Evolutionary conservation across 352 stramenopile genomes (phyloP).

Genomic region (Globisporangium irregulare): DNA sequence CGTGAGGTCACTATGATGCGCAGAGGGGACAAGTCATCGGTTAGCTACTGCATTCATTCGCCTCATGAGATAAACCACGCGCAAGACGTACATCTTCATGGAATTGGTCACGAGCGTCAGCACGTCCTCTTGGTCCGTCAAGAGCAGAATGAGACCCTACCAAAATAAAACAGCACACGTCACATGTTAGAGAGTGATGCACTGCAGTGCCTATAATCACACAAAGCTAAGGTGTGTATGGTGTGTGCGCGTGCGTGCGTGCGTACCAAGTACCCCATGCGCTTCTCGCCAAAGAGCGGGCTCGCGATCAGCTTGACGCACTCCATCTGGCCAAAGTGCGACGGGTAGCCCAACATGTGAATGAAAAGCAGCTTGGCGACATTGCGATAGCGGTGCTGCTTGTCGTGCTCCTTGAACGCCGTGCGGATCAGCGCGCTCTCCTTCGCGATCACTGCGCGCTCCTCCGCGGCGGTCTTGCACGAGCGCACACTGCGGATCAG

Average conservation of each 20-base stretch:
- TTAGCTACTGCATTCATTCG: background rate
- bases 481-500: constrained; percentile 97
- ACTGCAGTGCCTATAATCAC: background rate
- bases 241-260: background rate
- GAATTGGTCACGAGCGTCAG: constrained; percentile 99
- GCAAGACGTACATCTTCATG: constrained; percentile 91
- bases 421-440: constrained; percentile 99
- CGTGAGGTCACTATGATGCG: constrained; percentile 84
- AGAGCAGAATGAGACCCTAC: constrained; percentile 94
- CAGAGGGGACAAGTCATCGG: background rate
- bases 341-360: constrained; percentile 99
- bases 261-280: constrained; percentile 96
- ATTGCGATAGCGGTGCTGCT: constrained; percentile 97
- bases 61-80: background rate
- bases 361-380: constrained; percentile 99
- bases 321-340: constrained; percentile 99
- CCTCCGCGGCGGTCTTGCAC: constrained; percentile 98
- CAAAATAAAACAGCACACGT: constrained; percentile 10
- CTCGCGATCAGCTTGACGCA: constrained; percentile 99
- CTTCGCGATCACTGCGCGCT: constrained; percentile 98
- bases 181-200: background rate
- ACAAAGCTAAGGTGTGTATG: background rate
- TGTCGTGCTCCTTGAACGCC: constrained; percentile 97
- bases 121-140: constrained; percentile 99
- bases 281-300: constrained; percentile 98